Evolutionary conservation across 257 asterid genomes (phyloP).

Genomic region (Solanum virginianum): DNA sequence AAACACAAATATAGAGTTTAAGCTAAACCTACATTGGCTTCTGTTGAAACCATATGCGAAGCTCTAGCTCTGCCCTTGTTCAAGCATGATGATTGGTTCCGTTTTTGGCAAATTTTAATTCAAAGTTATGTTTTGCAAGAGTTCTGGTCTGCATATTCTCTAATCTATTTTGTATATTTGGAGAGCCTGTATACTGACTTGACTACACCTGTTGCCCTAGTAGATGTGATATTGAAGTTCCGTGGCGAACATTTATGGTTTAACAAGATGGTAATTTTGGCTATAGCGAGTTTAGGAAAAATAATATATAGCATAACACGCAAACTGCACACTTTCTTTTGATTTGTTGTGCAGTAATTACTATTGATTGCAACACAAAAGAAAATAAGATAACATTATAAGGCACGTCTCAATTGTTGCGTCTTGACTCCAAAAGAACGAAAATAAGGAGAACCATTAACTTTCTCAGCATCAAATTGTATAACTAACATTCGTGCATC

Average conservation of each 20-base stretch:
- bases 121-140: background rate
- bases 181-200: background rate
- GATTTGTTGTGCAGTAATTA: background rate
- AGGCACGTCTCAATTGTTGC: background rate
- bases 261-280: background rate
- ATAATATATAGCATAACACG: background rate
- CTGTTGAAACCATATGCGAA: too few relatives aligned
- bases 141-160: background rate
- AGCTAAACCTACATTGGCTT: too few relatives aligned
- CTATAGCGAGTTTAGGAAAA: background rate
- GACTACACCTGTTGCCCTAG: background rate
- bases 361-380: background rate
- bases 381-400: background rate
- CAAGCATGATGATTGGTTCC: background rate
- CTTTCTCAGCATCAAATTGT: background rate
- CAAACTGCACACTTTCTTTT: background rate
- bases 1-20: too few relatives aligned
- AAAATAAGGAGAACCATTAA: background rate
- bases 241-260: background rate
- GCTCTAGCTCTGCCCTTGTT: too few relatives aligned
- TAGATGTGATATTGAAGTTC: background rate
- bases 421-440: background rate
- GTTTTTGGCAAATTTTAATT: background rate
- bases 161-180: background rate
- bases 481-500: background rate